Percentiles rank a stretch among this genome's conserved stretches.
phyloP scores from a whole-genome alignment of 208 protist genomes.

The Porcisia deanei region DNA sequence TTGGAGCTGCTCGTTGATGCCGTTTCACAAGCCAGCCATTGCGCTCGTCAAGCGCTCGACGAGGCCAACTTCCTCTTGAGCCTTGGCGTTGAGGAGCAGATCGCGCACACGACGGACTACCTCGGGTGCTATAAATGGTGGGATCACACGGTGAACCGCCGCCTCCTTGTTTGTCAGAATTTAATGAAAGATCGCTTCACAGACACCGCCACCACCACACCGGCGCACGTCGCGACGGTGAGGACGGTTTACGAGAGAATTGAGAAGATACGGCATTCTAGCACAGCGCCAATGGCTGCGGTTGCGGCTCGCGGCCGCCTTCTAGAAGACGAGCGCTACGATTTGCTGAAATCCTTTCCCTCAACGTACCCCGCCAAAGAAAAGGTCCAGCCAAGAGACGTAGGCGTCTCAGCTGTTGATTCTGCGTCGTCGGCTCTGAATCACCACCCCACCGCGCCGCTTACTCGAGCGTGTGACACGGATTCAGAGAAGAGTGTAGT shows the following conservation, averaged over 20 bases:
- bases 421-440: neutral
- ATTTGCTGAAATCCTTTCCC: slow-evolving; percentile 32
- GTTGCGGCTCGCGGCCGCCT: slow-evolving; percentile 45
- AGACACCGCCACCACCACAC: neutral
- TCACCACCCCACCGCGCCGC: too few relatives aligned
- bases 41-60: slow-evolving; percentile 32
- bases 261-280: slow-evolving; percentile 24
- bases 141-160: slow-evolving; percentile 50
- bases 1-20: slow-evolving; percentile 40
- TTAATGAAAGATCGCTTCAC: slow-evolving; percentile 28
- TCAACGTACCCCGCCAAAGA: neutral
- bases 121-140: slow-evolving; percentile 57
- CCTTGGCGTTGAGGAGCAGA: slow-evolving; percentile 69
- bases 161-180: slow-evolving; percentile 38
- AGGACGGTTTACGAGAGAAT: slow-evolving; percentile 29
- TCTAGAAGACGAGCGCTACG: slow-evolving; percentile 60
- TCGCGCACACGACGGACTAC: slow-evolving; percentile 63
- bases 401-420: neutral
- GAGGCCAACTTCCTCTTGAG: slow-evolving; percentile 59
- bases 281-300: slow-evolving; percentile 40
- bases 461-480: neutral
- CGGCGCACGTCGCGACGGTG: slow-evolving; percentile 6
- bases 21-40: slow-evolving; percentile 32
- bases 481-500: too few relatives aligned
- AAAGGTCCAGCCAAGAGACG: neutral